A percentile compares a stretch with the other conserved stretches of the same genome.
Conservation (phyloP, 2,329 filamentous ascomycete genomes). For the Colletotrichum spaethianum region DNA sequence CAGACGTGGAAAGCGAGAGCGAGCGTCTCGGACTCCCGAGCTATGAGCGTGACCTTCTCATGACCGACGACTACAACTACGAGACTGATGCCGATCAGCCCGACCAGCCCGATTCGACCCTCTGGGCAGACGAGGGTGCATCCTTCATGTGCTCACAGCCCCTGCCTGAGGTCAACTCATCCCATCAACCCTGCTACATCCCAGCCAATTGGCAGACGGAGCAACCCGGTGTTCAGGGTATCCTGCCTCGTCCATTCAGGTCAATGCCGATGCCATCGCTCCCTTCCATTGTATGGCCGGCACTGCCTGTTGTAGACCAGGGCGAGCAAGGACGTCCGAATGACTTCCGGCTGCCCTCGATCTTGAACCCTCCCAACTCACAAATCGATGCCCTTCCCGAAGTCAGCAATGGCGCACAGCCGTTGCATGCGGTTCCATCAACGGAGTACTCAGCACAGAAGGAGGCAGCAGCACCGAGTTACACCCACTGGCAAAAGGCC, state of each 20-base stretch:
- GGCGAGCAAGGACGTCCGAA: neutral
- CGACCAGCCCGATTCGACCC: neutral
- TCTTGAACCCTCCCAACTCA: constrained; percentile 4
- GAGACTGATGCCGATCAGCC: neutral
- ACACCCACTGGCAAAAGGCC: neutral
- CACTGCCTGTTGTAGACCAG: neutral
- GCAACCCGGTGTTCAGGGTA: neutral
- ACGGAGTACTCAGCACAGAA: neutral
- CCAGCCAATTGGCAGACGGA: neutral
- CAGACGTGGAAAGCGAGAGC: constrained; percentile 6
- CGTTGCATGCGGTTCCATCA: neutral
- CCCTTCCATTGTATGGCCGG: constrained; percentile 3
- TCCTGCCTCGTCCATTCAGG: neutral
- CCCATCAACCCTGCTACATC: neutral
- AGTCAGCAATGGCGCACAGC: neutral
- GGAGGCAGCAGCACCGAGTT: neutral
- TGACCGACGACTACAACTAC: neutral
- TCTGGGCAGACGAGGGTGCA: neutral
- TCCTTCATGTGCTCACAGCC: neutral
- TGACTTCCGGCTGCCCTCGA: constrained; percentile 18
- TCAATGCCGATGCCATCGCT: neutral
- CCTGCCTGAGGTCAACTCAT: neutral
- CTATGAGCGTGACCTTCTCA: neutral
- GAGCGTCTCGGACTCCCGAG: neutral
- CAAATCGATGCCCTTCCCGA: neutral